Percentiles rank a stretch among this genome's conserved stretches.
Conservation (phyloP, 768 basidiomycete species). For the Steccherinum ochraceum region DNA sequence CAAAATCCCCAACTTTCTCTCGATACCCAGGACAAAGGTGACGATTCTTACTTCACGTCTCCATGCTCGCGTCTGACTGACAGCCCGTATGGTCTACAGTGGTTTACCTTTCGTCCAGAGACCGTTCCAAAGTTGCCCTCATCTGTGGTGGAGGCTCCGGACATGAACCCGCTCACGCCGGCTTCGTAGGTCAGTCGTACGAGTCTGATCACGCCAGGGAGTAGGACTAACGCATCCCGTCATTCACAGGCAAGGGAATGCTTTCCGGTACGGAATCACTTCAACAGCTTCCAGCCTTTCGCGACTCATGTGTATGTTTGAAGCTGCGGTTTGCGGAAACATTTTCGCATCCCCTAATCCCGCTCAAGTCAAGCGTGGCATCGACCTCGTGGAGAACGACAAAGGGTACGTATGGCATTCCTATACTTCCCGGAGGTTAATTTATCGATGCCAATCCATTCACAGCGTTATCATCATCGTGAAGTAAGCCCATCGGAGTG, state of each 20-base stretch:
- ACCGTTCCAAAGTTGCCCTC: constrained; percentile 64
- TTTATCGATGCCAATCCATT: not conserved
- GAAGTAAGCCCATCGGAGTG: constrained; percentile 47
- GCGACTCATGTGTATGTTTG: not conserved
- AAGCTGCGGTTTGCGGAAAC: constrained; percentile 79
- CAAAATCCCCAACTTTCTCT: constrained; percentile 68
- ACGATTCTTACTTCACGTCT: constrained; percentile 5
- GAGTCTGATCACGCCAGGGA: not conserved
- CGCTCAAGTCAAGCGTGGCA: constrained; percentile 73
- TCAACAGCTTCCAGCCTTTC: not conserved
- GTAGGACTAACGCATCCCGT: not conserved
- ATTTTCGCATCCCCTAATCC: constrained; percentile 90
- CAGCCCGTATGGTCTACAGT: constrained; percentile 34
- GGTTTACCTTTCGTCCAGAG: constrained; percentile 49
- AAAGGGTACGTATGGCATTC: constrained; percentile 48
- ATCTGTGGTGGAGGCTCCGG: constrained; percentile 84
- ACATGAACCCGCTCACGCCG: constrained; percentile 88
- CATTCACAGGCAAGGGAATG: constrained; percentile 59
- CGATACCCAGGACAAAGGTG: constrained; percentile 69
- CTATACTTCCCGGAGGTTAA: not conserved
- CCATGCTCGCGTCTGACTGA: not conserved
- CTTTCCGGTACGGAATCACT: constrained; percentile 48
- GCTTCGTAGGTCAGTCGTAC: constrained; percentile 66
- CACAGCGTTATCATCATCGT: constrained; percentile 74
- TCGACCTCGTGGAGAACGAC: constrained; percentile 68